Conservation (phyloP, 1,284 basidiomycete genomes). For the Leccinum cinnamomeum region DNA sequence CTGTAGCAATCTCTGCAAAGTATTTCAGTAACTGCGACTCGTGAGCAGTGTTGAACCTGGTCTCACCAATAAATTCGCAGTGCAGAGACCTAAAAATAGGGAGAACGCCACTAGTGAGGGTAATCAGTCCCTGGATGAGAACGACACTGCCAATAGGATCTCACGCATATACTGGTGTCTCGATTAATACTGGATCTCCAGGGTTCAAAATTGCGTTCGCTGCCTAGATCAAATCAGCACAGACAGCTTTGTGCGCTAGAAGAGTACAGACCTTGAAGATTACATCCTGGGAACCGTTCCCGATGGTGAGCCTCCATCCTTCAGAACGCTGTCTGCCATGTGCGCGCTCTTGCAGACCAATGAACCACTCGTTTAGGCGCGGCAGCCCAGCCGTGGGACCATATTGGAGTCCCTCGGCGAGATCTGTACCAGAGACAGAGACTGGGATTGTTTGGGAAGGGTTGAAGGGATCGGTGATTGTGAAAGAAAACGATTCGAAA, state of each 20-base stretch:
- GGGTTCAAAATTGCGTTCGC: constrained; percentile 66
- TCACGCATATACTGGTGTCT: constrained; percentile 85
- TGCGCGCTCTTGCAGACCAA: constrained; percentile 61
- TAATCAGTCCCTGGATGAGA: constrained; percentile 15
- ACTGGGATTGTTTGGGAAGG: constrained; percentile 46
- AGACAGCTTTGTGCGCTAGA: neutral
- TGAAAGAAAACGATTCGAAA: constrained; percentile 73
- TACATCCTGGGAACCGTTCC: constrained; percentile 86
- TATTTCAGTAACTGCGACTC: constrained; percentile 1
- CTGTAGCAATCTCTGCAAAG: constrained; percentile 73
- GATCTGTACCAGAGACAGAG: constrained; percentile 54
- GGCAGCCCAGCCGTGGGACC: constrained; percentile 73
- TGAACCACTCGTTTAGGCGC: constrained; percentile 64
- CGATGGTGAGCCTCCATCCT: constrained; percentile 76
- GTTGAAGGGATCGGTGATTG: constrained; percentile 48
- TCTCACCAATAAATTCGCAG: constrained; percentile 64
- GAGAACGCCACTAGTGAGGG: constrained; percentile 53
- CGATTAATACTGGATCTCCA: constrained; percentile 82
- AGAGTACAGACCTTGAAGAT: constrained; percentile 68
- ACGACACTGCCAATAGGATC: constrained; percentile 26
- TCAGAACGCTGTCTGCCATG: constrained; percentile 61
- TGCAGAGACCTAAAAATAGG: constrained; percentile 59
- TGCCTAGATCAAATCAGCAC: constrained; percentile 41
- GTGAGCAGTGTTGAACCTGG: constrained; percentile 1
- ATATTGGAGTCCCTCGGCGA: constrained; percentile 74